Base-by-base conservation (phyloP, 2,329 filamentous ascomycete species). In the Rhynchosporium agropyri region DNA sequence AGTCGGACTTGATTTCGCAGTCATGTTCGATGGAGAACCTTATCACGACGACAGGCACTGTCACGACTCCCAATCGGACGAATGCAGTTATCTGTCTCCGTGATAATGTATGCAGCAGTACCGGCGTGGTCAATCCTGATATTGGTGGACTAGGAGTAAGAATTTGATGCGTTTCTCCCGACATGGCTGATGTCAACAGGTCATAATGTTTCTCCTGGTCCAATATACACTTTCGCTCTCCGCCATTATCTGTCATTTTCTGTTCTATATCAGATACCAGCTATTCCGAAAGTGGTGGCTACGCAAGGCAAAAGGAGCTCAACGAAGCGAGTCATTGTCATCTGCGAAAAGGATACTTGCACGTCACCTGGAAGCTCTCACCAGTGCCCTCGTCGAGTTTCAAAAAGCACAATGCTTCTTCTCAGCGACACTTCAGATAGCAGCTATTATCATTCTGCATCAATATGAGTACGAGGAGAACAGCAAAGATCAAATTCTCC, bases 331-430 rank as follows among this genome's bases (percentile, higher is more conserved):
- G 10, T 7, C 7, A 20, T 13, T 53, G 31, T 33, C 20, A 15
- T 15, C 40, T 20, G 50, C 46, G 4, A 38, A 56, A 28, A 49
- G 29, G 13, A 46, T 6, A 7, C 3, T 40, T 4, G 57, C n/a
- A 3, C 31, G 36, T 4, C 62, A 63, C 28, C 38, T 65, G 6
- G 31, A 43, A 42, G 36, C 58, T 5, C 58, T 65, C 15, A 58
- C 48, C 9, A 59, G 48, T 26, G 54, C 54, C 4, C 45, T 63
- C 3, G 56, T 62, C n/a, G 64, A 65, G 40, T 65, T 63, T 28
- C 64, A 65, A 53, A 65, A 65, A 56, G 40, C 64, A 10, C 61
- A 63, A 57, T 65, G 54, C 20, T 65, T 63, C 58, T 65, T 65
- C 33, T 49, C 61, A 2, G 46, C 58, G 3, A 61, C 61, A 4